Evolutionary conservation across 108 stramenopile species (phyloP).

Genomic region (Cyclostephanos tholiformis): DNA sequence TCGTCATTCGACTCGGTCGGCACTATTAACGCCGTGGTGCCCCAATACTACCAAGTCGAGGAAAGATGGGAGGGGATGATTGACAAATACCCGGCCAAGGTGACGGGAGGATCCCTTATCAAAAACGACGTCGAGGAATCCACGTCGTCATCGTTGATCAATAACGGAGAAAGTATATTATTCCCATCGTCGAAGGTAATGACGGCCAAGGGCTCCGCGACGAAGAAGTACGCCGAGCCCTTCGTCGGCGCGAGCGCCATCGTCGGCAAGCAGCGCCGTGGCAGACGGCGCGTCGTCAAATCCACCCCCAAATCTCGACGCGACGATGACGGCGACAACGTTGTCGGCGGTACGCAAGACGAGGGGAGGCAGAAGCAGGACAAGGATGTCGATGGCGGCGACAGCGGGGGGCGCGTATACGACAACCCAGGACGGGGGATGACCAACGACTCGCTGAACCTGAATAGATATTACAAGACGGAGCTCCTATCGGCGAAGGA

Average conservation of each 20-base stretch:
- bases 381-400: constrained; percentile 3
- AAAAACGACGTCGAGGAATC: constrained; percentile 17
- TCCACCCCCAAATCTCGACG: constrained; percentile 40
- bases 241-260: constrained; percentile 33
- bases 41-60: neutral
- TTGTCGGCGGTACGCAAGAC: neutral
- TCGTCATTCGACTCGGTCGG: neutral
- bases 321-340: constrained; percentile 27
- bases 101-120: constrained; percentile 36
- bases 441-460: constrained; percentile 35
- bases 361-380: neutral
- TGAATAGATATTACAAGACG: constrained; percentile 77
- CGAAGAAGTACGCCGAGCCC: constrained; percentile 25
- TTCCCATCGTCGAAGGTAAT: neutral
- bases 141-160: neutral
- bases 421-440: neutral
- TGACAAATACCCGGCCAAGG: constrained; percentile 8
- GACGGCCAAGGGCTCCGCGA: constrained; percentile 7
- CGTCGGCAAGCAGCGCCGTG: constrained; percentile 29
- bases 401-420: neutral
- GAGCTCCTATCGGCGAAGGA: constrained; percentile 71
- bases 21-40: neutral
- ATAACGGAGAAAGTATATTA: neutral
- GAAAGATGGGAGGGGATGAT: neutral
- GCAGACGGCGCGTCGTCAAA: constrained; percentile 26